These are phyloP conservation scores for Tephrocybe sp. DNA, from an alignment of 768 basidiomycete genomes.

Conservation along the genomic window DNA sequence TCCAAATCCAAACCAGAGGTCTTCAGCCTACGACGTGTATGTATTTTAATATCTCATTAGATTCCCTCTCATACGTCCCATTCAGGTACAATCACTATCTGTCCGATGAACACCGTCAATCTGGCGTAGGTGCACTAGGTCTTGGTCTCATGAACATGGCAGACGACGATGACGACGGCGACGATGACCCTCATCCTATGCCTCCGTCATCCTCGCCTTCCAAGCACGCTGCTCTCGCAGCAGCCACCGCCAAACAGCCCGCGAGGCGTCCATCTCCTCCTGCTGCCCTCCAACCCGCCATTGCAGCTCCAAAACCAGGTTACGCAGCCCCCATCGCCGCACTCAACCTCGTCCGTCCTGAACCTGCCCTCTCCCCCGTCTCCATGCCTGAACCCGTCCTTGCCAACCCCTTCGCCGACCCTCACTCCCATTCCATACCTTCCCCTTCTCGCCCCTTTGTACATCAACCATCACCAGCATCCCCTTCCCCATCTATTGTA, in stretches of 20 bases:
- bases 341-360: constrained; percentile 54
- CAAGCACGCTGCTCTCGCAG: constrained; percentile 4
- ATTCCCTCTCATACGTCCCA: constrained; percentile 3
- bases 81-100: constrained; percentile 65
- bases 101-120: constrained; percentile 40
- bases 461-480: constrained; percentile 9
- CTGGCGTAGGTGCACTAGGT: constrained; percentile 53
- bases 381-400: constrained; percentile 10
- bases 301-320: constrained; percentile 71
- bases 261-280: constrained; percentile 23
- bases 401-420: constrained; percentile 4
- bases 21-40: constrained; percentile 69
- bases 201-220: constrained; percentile 14
- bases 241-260: not conserved
- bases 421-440: constrained; percentile 4
- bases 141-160: constrained; percentile 46
- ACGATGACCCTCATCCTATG: constrained; percentile 22
- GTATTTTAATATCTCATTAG: constrained; percentile 24
- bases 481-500: constrained; percentile 30
- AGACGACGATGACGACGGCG: constrained; percentile 41
- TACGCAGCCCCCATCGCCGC: constrained; percentile 70
- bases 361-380: constrained; percentile 30
- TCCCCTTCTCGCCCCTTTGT: constrained; percentile 11
- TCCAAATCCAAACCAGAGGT: constrained; percentile 51
- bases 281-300: constrained; percentile 23